Base-by-base conservation (phyloP, 2,329 filamentous ascomycete genomes). In the Calonectria ilicicola region DNA sequence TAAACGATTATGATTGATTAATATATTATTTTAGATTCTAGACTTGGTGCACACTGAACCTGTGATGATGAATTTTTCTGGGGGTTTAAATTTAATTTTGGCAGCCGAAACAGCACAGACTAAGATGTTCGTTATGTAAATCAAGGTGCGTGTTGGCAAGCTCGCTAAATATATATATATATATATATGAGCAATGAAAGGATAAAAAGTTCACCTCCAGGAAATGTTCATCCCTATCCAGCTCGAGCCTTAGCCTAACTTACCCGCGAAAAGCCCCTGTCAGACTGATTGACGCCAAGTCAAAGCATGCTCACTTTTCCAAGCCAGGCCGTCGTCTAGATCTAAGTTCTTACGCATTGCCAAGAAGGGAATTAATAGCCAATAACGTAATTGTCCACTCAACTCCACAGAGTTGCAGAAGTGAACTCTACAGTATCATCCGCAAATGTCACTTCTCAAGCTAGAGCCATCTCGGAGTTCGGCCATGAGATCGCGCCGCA, bases 401-500 rank as follows among this genome's bases (percentile, higher is more conserved):
- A 44, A 19, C 26, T 51, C 23, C 32, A 26, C 38, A 23, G 44
- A 32, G 14, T 21, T 19, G 6, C 35, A 1, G n/a, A 35, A 29
- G 12, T 15, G 4, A 38, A 32, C 29, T 46, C n/a, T n/a, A n/a
- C n/a, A n/a, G 29, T 47, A n/a, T 27, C 58, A 14, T 40, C 17
- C 56, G 46, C n/a, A 38, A 56, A 42, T 63, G 23, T 58, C 21
- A n/a, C 42, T 49, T 23, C 44, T 10, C 19, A 29, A 14, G 32
- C 46, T 46, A 42, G 64, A 47, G 7, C 26, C 32, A 29, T 49
- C 26, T 72, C 69, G 70, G 70, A 35, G n/a, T 72, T 72, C 70
- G 70, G 67, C 19, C 62, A 67, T 56, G 46, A 51, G 53, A 70
- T 66, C 53, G 44, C 27, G 51, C 70, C 70, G 70, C 14, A 66